These are phyloP conservation scores for Flaveria robusta DNA, from an alignment of 129 eudicot species.

Conservation along the genomic window DNA sequence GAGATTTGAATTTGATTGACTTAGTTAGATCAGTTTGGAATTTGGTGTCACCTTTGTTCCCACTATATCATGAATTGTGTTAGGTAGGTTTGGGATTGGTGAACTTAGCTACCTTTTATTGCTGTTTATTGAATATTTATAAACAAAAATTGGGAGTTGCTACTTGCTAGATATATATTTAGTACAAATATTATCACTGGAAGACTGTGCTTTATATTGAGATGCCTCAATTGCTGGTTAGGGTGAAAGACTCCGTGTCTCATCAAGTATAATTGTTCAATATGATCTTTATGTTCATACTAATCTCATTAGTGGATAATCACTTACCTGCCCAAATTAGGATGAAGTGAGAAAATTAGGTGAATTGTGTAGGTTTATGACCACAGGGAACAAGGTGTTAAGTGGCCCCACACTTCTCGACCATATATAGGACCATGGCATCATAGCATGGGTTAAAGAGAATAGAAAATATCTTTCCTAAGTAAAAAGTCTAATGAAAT, in stretches of 20 bases:
- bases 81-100: background rate
- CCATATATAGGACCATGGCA: conserved; percentile 12
- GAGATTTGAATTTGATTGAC: background rate
- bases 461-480: background rate
- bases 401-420: conserved; percentile 3
- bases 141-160: no score
- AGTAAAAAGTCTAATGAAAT: background rate
- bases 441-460: background rate
- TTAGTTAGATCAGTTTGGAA: conserved; percentile 21
- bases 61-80: conserved; percentile 5
- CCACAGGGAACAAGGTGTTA: background rate
- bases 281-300: background rate
- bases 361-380: conserved; percentile 15
- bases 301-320: background rate
- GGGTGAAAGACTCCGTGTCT: background rate
- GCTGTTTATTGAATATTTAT: background rate
- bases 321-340: background rate
- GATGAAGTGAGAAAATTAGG: conserved; percentile 18
- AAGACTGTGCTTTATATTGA: background rate
- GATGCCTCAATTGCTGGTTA: background rate
- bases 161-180: background rate
- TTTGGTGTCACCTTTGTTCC: conserved; percentile 18
- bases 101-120: background rate
- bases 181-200: background rate
- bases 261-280: background rate